These are phyloP conservation scores for Coemansia sp. DNA, from an alignment of 192 early-diverging fungal species.

Conservation along the genomic window DNA sequence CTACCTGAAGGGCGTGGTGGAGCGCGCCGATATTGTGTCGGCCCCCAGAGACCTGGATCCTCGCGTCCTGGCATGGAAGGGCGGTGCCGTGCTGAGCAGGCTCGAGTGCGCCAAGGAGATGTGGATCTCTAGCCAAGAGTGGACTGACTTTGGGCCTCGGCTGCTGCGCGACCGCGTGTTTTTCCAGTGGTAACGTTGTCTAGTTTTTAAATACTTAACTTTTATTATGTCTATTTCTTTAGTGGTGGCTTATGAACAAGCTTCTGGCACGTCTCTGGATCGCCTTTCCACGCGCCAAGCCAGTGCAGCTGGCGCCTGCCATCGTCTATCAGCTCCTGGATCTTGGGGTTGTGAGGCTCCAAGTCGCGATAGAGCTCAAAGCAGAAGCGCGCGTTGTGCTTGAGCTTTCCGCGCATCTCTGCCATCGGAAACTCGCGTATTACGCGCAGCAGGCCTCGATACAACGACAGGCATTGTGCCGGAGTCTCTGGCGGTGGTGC, in stretches of 20 bases:
- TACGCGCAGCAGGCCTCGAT: conserved; percentile 20
- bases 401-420: conserved; percentile 32
- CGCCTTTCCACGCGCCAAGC: conserved; percentile 29
- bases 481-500: not conserved
- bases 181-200: conserved; percentile 62
- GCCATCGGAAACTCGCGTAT: conserved; percentile 15
- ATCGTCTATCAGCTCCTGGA: conserved; percentile 12
- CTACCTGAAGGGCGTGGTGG: conserved; percentile 34
- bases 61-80: conserved; percentile 86
- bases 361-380: conserved; percentile 51
- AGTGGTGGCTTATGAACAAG: conserved; percentile 1
- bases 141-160: conserved; percentile 71
- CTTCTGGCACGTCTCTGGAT: conserved; percentile 7
- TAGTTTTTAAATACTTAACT: no score
- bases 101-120: conserved; percentile 78
- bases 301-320: conserved; percentile 29
- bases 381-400: conserved; percentile 36
- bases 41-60: conserved; percentile 86
- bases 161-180: conserved; percentile 66
- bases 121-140: conserved; percentile 77
- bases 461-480: conserved; percentile 21
- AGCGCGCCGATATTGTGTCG: conserved; percentile 70
- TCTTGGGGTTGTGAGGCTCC: conserved; percentile 2
- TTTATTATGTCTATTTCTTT: not conserved
- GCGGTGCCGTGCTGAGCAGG: conserved; percentile 76